Conservation (phyloP, 805 yeast genomes). For the Starmerella riodocensis region DNA sequence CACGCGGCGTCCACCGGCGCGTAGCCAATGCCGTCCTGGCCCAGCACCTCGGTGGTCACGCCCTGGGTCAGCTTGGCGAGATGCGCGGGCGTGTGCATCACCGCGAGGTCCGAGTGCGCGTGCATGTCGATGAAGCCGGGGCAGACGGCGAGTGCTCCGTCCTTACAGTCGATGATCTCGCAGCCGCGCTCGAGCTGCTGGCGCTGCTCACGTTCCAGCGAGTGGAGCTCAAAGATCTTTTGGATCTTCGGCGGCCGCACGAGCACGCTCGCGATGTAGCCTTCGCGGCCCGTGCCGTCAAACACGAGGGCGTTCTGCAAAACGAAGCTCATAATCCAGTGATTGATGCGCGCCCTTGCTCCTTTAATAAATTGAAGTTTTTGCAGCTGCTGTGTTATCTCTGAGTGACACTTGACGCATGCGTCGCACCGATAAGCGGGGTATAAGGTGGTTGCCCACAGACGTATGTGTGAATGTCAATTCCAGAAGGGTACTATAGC, state of each 20-base stretch:
- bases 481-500: too few species aligned
- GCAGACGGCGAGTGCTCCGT: constrained; percentile 5
- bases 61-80: constrained; percentile 16
- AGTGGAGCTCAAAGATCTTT: background rate
- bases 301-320: constrained; percentile 6
- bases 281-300: constrained; percentile 11
- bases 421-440: too few species aligned
- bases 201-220: background rate
- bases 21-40: constrained; percentile 17
- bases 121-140: constrained; percentile 18
- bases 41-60: constrained; percentile 17
- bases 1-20: constrained; percentile 14
- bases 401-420: too few species aligned
- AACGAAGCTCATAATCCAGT: background rate
- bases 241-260: constrained; percentile 4
- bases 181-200: background rate
- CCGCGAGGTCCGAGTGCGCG: constrained; percentile 15
- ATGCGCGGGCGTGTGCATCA: constrained; percentile 15
- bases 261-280: constrained; percentile 4
- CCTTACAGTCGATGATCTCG: constrained; percentile 8
- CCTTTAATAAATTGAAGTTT: too few species aligned
- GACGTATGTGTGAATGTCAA: too few species aligned
- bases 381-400: too few species aligned
- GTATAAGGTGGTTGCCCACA: too few species aligned
- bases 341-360: too few species aligned